Evolutionary conservation across 148 eudicot species (phyloP), one percentile per base, ranked within the genome.

Genomic region (Silene uniflora): DNA sequence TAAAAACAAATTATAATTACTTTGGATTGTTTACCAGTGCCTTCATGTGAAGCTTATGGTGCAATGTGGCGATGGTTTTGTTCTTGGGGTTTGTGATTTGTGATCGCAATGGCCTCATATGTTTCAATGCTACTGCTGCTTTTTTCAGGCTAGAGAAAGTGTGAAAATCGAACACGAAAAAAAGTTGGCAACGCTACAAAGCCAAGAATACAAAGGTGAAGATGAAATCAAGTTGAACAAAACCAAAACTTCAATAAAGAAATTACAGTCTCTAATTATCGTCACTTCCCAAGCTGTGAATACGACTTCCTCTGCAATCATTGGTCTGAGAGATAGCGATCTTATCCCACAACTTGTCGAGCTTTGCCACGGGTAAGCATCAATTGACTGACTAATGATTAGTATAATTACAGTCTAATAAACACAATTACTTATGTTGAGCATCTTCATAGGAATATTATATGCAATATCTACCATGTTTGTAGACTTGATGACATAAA

Each of bases 271-370:
- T 55, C 85, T 92, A 61, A 90, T 94, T 56, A 77, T 90, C 63
- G 98, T 94, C 64, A 91, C 97, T 62, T 90, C 98, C 70, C 93
- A 94, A 83, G 98, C 98, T 62, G 97, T 88, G 70, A 81, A 93
- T 76, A 89, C 97, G 62, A 91, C 97, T 65, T 91, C 98, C 21
- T 86, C 96, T 10, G 92, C 92, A 78, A 91, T 94, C 54, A 67
- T 81, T 68, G 91, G 89, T 69, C 83, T 88, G 47, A 79, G 98
- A 73, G 93, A 94, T 83, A 74, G 96, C 66, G 97, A 94, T 83
- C 97, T 94, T 61, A 87, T 94, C 65, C 93, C 93, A 4, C 96
- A 91, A 84, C 93, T 94, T 74, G 93, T 90, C 42, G 91, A 94
- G 74, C 93, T 94, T 60, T 91, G 97, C 81, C 97, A 94, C 72